These are phyloP conservation scores for Prunus armeniaca DNA, from an alignment of 306 rosid species.

Conservation along the genomic window DNA sequence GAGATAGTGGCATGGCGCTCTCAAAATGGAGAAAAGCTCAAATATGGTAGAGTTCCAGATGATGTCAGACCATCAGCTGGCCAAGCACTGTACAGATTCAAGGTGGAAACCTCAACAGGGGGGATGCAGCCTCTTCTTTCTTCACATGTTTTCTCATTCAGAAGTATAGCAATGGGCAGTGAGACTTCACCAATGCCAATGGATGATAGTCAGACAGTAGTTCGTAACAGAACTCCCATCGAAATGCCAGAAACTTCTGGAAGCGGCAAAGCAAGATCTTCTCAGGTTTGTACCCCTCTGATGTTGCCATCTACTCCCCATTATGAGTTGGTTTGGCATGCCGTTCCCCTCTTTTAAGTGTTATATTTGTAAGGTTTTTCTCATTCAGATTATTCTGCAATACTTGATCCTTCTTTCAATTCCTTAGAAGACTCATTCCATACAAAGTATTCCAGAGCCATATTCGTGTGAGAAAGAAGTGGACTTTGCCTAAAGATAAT, in stretches of 20 bases:
- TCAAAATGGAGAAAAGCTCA: conserved; percentile 86
- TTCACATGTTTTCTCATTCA: conserved; percentile 87
- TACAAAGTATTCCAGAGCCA: background rate
- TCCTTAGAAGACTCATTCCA: background rate
- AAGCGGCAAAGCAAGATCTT: conserved; percentile 41
- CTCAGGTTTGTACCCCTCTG: conserved; percentile 59
- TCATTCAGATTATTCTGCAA: background rate
- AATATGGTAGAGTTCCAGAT: conserved; percentile 80
- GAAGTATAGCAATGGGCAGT: conserved; percentile 57
- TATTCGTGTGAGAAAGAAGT: too few species aligned
- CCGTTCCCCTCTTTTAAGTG: background rate
- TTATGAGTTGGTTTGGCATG: background rate
- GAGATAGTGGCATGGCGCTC: conserved; percentile 98
- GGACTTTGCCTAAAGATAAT: too few species aligned
- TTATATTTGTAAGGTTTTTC: background rate
- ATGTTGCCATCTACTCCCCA: background rate
- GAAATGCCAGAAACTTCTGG: conserved; percentile 53
- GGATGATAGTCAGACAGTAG: conserved; percentile 34
- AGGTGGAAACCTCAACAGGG: conserved; percentile 68
- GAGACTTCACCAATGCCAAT: conserved; percentile 36
- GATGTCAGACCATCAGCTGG: conserved; percentile 89
- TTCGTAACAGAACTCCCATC: conserved; percentile 20
- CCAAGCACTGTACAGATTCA: conserved; percentile 86
- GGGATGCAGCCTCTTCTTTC: conserved; percentile 63
- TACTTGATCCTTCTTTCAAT: background rate